These are phyloP conservation scores for Sphagnum magellanicum DNA, from an alignment of 228 moss, liverwort and hornwort species.

Conservation along the genomic window DNA sequence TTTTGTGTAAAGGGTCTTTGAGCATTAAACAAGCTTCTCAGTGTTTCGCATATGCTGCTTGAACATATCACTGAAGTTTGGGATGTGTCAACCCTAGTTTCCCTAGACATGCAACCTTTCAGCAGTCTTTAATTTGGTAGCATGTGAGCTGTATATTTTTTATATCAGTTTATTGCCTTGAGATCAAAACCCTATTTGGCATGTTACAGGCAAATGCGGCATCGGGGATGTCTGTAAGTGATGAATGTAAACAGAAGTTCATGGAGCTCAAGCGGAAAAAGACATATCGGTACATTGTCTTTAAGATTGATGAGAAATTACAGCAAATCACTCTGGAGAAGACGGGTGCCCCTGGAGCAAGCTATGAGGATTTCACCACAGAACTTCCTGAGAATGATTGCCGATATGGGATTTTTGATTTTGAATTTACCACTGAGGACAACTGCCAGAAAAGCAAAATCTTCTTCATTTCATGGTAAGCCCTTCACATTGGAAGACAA, in stretches of 20 bases:
- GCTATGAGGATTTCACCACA: slow-evolving; percentile 65
- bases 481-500: slow-evolving; percentile 1
- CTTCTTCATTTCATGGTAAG: slow-evolving; percentile 87
- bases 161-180: too few relatives aligned
- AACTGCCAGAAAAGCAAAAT: slow-evolving; percentile 99
- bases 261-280: slow-evolving; percentile 90
- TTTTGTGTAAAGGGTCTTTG: too few relatives aligned
- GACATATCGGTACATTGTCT: slow-evolving; percentile 71
- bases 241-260: slow-evolving; percentile 95
- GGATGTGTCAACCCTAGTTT: too few relatives aligned
- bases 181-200: too few relatives aligned
- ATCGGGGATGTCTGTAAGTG: slow-evolving; percentile 85
- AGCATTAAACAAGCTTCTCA: too few relatives aligned
- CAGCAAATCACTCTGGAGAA: slow-evolving; percentile 85
- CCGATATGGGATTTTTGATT: slow-evolving; percentile 89
- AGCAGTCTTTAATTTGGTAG: too few relatives aligned
- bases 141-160: too few relatives aligned
- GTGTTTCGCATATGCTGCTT: too few relatives aligned
- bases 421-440: slow-evolving; percentile 78
- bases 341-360: slow-evolving; percentile 61
- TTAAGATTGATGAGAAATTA: slow-evolving; percentile 91
- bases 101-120: too few relatives aligned
- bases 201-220: slow-evolving; percentile 76
- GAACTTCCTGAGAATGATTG: slow-evolving; percentile 73
- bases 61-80: too few relatives aligned